Evolutionary conservation across 805 yeast genomes (phyloP).

Genomic region (Candida silvicultrix): DNA sequence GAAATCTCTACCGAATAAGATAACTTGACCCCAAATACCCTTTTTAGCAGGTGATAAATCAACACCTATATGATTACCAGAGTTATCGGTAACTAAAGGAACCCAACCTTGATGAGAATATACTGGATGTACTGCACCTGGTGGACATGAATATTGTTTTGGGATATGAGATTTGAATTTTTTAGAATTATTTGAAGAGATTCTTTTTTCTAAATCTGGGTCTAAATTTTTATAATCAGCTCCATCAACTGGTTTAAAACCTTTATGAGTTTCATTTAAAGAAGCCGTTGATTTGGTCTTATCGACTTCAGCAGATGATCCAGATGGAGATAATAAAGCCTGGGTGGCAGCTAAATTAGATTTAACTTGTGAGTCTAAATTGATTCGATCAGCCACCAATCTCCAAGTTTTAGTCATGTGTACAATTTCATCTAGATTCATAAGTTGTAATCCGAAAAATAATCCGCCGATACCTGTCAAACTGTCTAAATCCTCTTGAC

Average conservation of each 20-base stretch:
- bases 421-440: slow-evolving; percentile 76
- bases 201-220: slow-evolving; percentile 18
- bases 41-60: slow-evolving; percentile 78
- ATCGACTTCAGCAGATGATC: slow-evolving; percentile 18
- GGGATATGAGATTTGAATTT: slow-evolving; percentile 38
- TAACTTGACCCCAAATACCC: slow-evolving; percentile 88
- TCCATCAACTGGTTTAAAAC: slow-evolving; percentile 21
- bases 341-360: slow-evolving; percentile 13
- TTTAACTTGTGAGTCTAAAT: slow-evolving; percentile 19
- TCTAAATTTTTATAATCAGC: slow-evolving; percentile 5
- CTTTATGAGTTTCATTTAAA: slow-evolving; percentile 16
- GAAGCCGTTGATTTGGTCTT: slow-evolving; percentile 15
- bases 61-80: slow-evolving; percentile 87
- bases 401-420: slow-evolving; percentile 86
- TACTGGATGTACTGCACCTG: slow-evolving; percentile 59
- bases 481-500: slow-evolving; percentile 76
- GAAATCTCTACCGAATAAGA: slow-evolving; percentile 88
- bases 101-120: slow-evolving; percentile 94
- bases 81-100: slow-evolving; percentile 81
- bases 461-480: slow-evolving; percentile 67
- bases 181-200: slow-evolving; percentile 16
- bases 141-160: slow-evolving; percentile 68
- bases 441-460: slow-evolving; percentile 70
- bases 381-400: slow-evolving; percentile 47
- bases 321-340: slow-evolving; percentile 20